Base-by-base conservation (phyloP, 805 yeast species). In the Pichia eremophila region DNA sequence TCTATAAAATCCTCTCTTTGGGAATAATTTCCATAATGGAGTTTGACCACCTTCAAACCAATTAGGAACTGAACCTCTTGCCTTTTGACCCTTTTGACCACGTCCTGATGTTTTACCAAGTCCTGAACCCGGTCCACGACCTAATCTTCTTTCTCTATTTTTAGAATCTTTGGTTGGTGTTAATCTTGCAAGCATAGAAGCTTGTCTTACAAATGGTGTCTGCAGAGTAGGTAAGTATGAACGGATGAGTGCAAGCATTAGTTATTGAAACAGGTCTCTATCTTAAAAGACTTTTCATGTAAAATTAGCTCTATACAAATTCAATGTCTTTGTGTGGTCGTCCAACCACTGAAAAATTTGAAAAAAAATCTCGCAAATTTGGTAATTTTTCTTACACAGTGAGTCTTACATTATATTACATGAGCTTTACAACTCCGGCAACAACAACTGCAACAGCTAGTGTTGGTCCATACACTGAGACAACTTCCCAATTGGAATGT, bases 21-120 rank as follows among this genome's bases (percentile, higher is more conserved):
- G 95, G 67, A 87, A 81, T 55, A 85, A 70, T 66, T 85, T 77
- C 65, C 80, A 79, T 61, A 83, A 79, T 27, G 97, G 98, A 2
- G 98, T 93, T 65, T 93, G 99, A 64, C 99, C 98, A 79, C 99
- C 99, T 72, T 93, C 99, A 63, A 91, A 88, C 91, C 95, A 87
- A 50, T 84, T 78, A 48, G 89, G 91, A 31, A 91, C 91, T 39
- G 82, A 78, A 37, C 91, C 85, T 68, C 98, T 79, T 11, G 98
- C 96, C 70, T 91, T 91, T 65, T 91, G 98, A 79, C 99, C 99
- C 70, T 93, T 93, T 61, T 87, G 95, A 73, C 99, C 99, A 65
- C 98, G 77, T 43, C 96, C 95, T 8, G 97, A 80, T 4, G 98
- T 93, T 67, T 91, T 90, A 71, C 99, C 99, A 55, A 77, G 73